phyloP scores from a whole-genome alignment of 352 stramenopile genomes.

The Stephanocyclus meneghinianus region DNA sequence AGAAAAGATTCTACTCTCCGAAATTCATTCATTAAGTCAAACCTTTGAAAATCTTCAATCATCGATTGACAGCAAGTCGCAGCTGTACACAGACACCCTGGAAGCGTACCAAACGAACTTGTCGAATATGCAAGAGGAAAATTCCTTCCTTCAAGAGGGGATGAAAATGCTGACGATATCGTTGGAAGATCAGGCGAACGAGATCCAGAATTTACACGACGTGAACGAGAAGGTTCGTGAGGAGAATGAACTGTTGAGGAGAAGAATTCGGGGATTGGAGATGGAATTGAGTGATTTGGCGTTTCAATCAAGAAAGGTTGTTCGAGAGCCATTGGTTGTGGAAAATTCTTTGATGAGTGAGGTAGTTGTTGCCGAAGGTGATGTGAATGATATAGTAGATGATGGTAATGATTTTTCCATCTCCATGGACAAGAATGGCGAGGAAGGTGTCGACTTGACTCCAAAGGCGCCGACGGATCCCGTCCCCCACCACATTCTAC shows the following conservation, averaged over 20 bases:
- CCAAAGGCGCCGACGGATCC: conserved; percentile 31
- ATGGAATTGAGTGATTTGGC: conserved; percentile 47
- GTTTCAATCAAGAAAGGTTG: conserved; percentile 36
- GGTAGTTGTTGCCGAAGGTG: background rate
- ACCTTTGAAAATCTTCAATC: conserved; percentile 39
- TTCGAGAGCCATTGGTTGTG: conserved; percentile 12
- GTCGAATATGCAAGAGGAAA: conserved; percentile 32
- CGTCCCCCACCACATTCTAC: conserved; percentile 28
- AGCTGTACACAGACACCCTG: conserved; percentile 32
- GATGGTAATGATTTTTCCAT: too few relatives aligned
- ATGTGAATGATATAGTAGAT: background rate
- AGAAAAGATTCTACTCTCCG: conserved; percentile 15
- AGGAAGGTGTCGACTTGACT: conserved; percentile 5
- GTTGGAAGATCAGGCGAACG: conserved; percentile 27
- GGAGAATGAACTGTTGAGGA: conserved; percentile 40
- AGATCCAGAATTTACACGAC: conserved; percentile 25
- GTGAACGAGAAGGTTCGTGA: conserved; percentile 21
- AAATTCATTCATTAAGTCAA: conserved; percentile 30
- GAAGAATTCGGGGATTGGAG: conserved; percentile 37
- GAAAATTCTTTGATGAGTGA: background rate
- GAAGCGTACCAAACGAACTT: conserved; percentile 25
- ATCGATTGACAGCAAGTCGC: conserved; percentile 29
- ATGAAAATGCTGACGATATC: conserved; percentile 26
- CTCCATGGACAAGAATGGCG: too few relatives aligned
- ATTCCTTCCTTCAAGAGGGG: conserved; percentile 35